phyloP scores from a whole-genome alignment of 2,329 filamentous ascomycete species.

The Fusarium sp. region DNA sequence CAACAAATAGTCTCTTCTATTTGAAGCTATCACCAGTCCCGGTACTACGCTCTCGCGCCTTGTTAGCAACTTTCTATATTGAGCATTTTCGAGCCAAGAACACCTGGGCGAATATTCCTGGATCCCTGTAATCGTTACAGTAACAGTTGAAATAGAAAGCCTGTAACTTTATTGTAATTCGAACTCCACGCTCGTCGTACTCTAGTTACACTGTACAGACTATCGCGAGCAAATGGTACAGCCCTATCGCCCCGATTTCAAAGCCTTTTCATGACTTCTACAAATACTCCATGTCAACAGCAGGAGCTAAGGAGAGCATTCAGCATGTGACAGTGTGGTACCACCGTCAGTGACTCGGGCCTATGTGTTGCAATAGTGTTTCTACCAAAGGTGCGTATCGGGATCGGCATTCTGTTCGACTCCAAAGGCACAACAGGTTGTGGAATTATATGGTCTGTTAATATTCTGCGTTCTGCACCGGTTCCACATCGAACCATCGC shows the following conservation, averaged over 20 bases:
- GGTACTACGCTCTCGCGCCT: neutral
- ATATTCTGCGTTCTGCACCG: neutral
- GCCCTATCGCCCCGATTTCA: neutral
- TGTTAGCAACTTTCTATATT: neutral
- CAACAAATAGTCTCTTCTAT: neutral
- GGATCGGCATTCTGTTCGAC: neutral
- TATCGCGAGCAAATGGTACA: neutral
- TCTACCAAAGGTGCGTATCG: neutral
- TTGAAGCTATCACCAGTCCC: neutral
- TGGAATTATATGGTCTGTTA: neutral
- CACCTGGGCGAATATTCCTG: neutral
- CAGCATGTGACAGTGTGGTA: neutral
- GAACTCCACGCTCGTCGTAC: neutral
- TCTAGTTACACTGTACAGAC: neutral
- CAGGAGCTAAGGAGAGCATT: neutral
- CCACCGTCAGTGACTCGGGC: neutral
- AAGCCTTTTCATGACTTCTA: neutral
- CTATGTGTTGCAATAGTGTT: neutral
- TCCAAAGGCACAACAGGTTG: neutral
- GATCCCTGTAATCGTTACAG: neutral
- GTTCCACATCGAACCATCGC: neutral
- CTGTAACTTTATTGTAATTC: neutral
- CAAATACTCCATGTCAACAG: neutral
- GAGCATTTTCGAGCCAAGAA: neutral
- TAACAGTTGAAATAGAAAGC: neutral